Base-by-base conservation (phyloP, 305 asterid species). In the Ilex paraguariensis region DNA sequence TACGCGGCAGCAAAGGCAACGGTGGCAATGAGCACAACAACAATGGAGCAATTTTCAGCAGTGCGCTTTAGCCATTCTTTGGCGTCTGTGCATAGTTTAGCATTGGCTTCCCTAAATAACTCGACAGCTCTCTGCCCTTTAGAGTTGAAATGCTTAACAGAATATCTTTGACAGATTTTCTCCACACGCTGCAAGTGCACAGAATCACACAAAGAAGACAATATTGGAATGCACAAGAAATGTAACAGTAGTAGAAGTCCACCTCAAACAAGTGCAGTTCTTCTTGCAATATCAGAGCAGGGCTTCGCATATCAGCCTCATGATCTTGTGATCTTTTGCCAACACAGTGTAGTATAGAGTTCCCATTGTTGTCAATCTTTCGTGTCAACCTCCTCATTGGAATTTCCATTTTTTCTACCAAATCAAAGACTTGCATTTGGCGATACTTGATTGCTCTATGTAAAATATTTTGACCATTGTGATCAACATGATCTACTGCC, bases 401-500 rank as follows among this genome's bases (percentile, higher is more conserved):
- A 59, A 55, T 13, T 8, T 44, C 53, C 60, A 45, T 62, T 17
- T 52, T 57, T 50, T 15, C 54, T 49, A 68, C 58, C 45, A 61
- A 21, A 21, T 62, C 59, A 21, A 46, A 62, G 16, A 68, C 39
- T n/a, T 55, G 13, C 13, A 56, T 46, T 31, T 49, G 67, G 17
- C 64, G 59, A 16, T 55, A 21, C 21, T 55, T 61, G 42, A 68
- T 55, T n/a, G 59, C 73, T 1, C 56, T 59, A 31, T 68, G 73
- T 48, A 61, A 62, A 16, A 61, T 2, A 9, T 61, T 61, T 32
- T 58, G 67, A 10, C 68, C 73, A 9, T 56, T 7, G 5, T 54
- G 36, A 51, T 61, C 73, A 3, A 61, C 53, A 55, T 68, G 58
- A 11, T 68, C 73, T 21, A 68, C 45, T 53, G 67, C 73, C 39